Evolutionary conservation across 768 basidiomycete genomes (phyloP).

Genomic region (Termitomyces titanicus): DNA sequence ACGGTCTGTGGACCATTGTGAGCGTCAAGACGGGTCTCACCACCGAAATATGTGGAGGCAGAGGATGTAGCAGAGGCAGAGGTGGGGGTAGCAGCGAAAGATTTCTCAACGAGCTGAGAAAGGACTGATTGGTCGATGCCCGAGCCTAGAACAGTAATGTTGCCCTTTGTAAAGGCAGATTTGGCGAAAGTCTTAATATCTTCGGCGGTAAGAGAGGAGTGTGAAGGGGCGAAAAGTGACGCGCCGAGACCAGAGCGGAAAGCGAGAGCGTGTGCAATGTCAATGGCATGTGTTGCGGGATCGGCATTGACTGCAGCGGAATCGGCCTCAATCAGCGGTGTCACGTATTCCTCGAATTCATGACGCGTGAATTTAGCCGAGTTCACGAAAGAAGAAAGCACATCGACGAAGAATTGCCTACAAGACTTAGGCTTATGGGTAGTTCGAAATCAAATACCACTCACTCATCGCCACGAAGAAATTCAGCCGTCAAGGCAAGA

Average conservation of each 20-base stretch:
- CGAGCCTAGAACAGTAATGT: constrained; percentile 84
- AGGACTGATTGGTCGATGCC: constrained; percentile 77
- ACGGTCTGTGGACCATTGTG: constrained; percentile 66
- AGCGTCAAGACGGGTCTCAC: constrained; percentile 74
- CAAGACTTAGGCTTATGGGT: not conserved
- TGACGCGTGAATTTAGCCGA: constrained; percentile 80
- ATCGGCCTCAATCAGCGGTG: constrained; percentile 70
- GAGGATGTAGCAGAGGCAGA: constrained; percentile 31
- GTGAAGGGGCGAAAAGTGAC: constrained; percentile 80
- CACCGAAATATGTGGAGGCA: constrained; percentile 65
- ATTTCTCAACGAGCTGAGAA: constrained; percentile 64
- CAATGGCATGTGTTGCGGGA: constrained; percentile 70
- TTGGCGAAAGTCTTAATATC: constrained; percentile 76
- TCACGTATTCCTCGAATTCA: constrained; percentile 73
- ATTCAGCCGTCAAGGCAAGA: constrained; percentile 91
- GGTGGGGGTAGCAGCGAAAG: constrained; percentile 47
- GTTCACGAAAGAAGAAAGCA: constrained; percentile 81
- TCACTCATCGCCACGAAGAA: constrained; percentile 93
- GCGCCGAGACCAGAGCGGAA: constrained; percentile 95
- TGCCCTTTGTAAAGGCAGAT: constrained; percentile 69
- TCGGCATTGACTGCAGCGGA: constrained; percentile 53
- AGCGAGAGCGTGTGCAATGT: constrained; percentile 84
- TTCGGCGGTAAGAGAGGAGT: constrained; percentile 55
- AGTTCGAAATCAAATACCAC: constrained; percentile 29
- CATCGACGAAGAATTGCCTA: constrained; percentile 87